Evolutionary conservation across 768 basidiomycete genomes (phyloP).

Genomic region (Leccinellum albellum): DNA sequence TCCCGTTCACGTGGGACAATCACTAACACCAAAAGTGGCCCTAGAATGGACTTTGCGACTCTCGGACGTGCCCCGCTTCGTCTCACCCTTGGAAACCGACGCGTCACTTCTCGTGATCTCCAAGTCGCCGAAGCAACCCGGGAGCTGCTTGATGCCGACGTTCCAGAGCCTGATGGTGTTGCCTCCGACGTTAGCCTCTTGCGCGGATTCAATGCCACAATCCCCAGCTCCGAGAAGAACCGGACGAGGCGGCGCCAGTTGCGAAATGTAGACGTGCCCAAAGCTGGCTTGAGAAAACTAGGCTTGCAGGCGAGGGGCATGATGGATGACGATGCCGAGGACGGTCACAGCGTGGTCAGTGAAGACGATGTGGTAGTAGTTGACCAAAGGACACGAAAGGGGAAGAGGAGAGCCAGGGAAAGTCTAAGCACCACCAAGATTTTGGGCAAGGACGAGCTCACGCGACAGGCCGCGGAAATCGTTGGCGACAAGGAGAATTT

Average conservation of each 20-base stretch:
- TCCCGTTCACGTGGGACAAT: constrained; percentile 39
- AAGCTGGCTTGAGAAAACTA: constrained; percentile 73
- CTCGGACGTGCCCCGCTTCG: constrained; percentile 76
- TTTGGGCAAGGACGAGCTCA: constrained; percentile 80
- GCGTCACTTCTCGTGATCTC: constrained; percentile 79
- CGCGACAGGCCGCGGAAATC: constrained; percentile 83
- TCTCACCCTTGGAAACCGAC: constrained; percentile 57
- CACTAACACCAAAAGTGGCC: constrained; percentile 29
- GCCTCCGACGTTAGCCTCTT: constrained; percentile 76
- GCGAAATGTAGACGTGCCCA: constrained; percentile 72
- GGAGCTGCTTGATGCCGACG: constrained; percentile 64
- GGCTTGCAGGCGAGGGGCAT: constrained; percentile 78
- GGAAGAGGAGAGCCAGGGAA: constrained; percentile 52
- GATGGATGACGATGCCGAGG: constrained; percentile 47
- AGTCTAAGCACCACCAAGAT: constrained; percentile 66
- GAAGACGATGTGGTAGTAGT: constrained; percentile 77
- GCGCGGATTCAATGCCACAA: constrained; percentile 91
- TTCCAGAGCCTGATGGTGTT: constrained; percentile 71
- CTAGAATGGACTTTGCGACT: constrained; percentile 66
- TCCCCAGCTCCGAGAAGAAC: constrained; percentile 82
- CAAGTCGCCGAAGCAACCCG: constrained; percentile 80
- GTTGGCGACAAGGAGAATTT: constrained; percentile 89
- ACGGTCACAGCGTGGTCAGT: constrained; percentile 60
- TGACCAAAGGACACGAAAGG: constrained; percentile 30
- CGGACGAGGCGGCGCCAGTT: constrained; percentile 74